Conservation (phyloP, 352 stramenopile genomes). For the Peronospora destructor region DNA sequence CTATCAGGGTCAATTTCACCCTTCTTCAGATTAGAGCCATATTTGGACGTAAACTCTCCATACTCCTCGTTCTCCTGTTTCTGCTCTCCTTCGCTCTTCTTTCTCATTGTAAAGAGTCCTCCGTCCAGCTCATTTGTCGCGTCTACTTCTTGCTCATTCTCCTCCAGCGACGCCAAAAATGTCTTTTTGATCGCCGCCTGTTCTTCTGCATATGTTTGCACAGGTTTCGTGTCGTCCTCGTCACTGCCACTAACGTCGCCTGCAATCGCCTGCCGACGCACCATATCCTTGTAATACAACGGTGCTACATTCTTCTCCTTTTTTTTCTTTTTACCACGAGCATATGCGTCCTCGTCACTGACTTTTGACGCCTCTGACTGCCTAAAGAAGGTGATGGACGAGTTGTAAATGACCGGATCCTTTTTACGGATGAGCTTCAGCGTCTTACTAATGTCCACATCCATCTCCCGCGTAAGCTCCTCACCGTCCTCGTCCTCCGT, state of each 20-base stretch:
- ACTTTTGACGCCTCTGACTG: slow-evolving; percentile 23
- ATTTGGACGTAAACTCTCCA: slow-evolving; percentile 54
- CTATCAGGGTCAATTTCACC: slow-evolving; percentile 60
- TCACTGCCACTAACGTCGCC: slow-evolving; percentile 66
- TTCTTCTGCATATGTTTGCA: slow-evolving; percentile 68
- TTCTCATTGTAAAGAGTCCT: slow-evolving; percentile 63
- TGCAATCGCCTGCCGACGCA: slow-evolving; percentile 91
- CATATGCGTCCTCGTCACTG: slow-evolving; percentile 17
- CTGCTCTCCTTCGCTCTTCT: slow-evolving; percentile 53
- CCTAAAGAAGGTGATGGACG: slow-evolving; percentile 86
- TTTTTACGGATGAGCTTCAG: slow-evolving; percentile 88
- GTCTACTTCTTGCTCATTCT: slow-evolving; percentile 38
- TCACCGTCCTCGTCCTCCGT: slow-evolving; percentile 82
- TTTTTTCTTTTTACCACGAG: slow-evolving; percentile 24
- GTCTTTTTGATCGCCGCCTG: slow-evolving; percentile 58
- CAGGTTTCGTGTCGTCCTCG: slow-evolving; percentile 16
- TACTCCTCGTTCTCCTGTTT: slow-evolving; percentile 67
- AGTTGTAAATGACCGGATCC: slow-evolving; percentile 91
- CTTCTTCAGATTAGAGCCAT: slow-evolving; percentile 54
- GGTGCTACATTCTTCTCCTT: slow-evolving; percentile 38
- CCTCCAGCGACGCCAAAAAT: slow-evolving; percentile 51
- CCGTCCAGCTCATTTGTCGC: slow-evolving; percentile 67
- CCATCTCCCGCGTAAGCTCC: slow-evolving; percentile 61
- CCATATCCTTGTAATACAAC: slow-evolving; percentile 92
- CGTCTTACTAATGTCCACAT: slow-evolving; percentile 75